Conservation (phyloP, 805 yeast genomes). For the Helenozyma baotianmanensis region DNA sequence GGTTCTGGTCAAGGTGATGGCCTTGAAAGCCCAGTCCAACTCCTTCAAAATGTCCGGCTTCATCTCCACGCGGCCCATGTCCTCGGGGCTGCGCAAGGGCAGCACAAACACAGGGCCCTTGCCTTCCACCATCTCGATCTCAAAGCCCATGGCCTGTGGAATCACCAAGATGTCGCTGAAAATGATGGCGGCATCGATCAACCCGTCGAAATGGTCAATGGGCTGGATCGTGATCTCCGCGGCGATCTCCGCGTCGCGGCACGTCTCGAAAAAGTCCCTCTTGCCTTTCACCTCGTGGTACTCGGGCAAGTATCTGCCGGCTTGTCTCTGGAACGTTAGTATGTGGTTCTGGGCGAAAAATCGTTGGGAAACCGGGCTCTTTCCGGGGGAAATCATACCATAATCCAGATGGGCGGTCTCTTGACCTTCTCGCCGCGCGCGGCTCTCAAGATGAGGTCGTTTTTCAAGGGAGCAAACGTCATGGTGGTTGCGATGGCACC, state of each 20-base stretch:
- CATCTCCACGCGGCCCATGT: conserved; percentile 54
- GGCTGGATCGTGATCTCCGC: conserved; percentile 95
- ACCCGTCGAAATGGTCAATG: conserved; percentile 79
- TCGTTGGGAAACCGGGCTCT: neutral
- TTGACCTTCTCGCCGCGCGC: conserved; percentile 88
- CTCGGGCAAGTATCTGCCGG: conserved; percentile 91
- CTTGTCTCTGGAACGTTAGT: conserved; percentile 59
- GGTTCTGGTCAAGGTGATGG: conserved; percentile 86
- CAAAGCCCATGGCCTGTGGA: conserved; percentile 98
- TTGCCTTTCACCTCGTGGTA: conserved; percentile 84
- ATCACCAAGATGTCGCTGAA: conserved; percentile 93
- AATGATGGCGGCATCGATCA: conserved; percentile 94
- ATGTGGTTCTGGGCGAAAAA: too few relatives aligned
- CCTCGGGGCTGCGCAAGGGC: conserved; percentile 75
- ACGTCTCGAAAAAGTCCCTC: conserved; percentile 90
- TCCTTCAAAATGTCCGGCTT: conserved; percentile 70
- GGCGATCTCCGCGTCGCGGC: conserved; percentile 91
- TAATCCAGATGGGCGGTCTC: conserved; percentile 97
- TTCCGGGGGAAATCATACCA: conserved; percentile 44
- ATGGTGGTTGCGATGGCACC: too few relatives aligned
- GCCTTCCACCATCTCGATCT: conserved; percentile 88
- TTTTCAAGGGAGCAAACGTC: conserved; percentile 73
- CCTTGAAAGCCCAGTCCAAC: conserved; percentile 90
- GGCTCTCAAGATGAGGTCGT: conserved; percentile 87
- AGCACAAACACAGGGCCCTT: conserved; percentile 90